phyloP scores from a whole-genome alignment of 257 asterid genomes.

The Dorcoceras hygrometricum region DNA sequence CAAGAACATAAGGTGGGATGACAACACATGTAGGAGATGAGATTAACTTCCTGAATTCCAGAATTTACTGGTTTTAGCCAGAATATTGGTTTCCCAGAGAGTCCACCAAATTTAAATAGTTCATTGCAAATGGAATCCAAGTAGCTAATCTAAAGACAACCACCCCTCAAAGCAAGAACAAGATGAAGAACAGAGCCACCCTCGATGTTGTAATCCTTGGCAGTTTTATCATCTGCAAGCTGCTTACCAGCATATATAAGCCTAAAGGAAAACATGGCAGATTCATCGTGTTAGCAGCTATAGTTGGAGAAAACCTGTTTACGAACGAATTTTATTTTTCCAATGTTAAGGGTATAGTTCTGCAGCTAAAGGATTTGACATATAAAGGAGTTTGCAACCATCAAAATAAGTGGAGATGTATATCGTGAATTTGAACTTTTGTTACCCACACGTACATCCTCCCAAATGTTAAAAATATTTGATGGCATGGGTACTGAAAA shows the following conservation, averaged over 20 bases:
- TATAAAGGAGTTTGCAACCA: neutral
- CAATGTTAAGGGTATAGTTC: neutral
- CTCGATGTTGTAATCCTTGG: constrained; percentile 82
- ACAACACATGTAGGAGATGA: neutral
- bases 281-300: neutral
- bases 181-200: constrained; percentile 97
- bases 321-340: no score
- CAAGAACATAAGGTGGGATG: neutral
- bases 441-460: neutral
- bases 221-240: constrained; percentile 86
- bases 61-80: no score
- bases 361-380: neutral
- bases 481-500: no score
- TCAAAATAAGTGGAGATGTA: neutral
- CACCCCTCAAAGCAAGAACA: constrained; percentile 87
- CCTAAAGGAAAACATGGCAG: constrained; percentile 31
- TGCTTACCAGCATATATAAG: constrained; percentile 87
- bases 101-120: neutral
- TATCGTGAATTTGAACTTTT: neutral
- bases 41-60: neutral
- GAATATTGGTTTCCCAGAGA: no score
- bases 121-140: neutral
- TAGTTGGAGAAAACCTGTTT: neutral
- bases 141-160: constrained; percentile 36
- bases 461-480: neutral